Conservation (phyloP, 768 basidiomycete species). For the Tylopilus intermedius region DNA sequence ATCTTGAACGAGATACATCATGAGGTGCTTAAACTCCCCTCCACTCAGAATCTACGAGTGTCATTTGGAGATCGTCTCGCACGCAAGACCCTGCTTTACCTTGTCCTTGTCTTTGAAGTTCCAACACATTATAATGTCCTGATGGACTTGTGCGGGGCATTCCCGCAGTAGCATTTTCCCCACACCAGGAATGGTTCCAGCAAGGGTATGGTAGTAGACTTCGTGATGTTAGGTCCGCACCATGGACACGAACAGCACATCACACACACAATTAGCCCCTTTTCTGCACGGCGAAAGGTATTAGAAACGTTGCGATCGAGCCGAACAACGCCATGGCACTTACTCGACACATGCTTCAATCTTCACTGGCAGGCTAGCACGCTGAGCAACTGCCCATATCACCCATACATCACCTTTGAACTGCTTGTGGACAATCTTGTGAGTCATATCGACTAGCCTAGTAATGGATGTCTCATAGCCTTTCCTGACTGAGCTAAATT, state of each 20-base stretch:
- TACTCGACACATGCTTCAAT: constrained; percentile 7
- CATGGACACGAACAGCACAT: neutral
- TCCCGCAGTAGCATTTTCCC: neutral
- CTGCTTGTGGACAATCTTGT: neutral
- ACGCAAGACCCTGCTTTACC: neutral
- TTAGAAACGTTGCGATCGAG: neutral
- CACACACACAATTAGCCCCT: neutral
- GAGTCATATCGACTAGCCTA: neutral
- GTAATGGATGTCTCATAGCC: neutral
- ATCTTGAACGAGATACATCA: constrained; percentile 3
- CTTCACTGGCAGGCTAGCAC: constrained; percentile 2
- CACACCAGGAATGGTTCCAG: neutral
- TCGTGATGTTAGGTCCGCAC: neutral
- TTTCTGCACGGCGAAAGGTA: neutral
- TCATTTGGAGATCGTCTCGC: neutral
- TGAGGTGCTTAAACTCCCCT: constrained; percentile 1
- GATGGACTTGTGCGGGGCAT: constrained; percentile 3
- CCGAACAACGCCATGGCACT: neutral
- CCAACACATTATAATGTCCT: constrained; percentile 6
- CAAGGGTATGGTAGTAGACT: neutral
- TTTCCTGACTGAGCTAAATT: neutral
- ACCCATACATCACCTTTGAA: constrained; percentile 8
- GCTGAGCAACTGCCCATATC: constrained; percentile 3
- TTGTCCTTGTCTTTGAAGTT: constrained; percentile 2
- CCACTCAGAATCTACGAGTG: constrained; percentile 1